These are phyloP conservation scores for Pleurozium schreberi DNA, from an alignment of 225 moss, liverwort and hornwort genomes.

Conservation along the genomic window DNA sequence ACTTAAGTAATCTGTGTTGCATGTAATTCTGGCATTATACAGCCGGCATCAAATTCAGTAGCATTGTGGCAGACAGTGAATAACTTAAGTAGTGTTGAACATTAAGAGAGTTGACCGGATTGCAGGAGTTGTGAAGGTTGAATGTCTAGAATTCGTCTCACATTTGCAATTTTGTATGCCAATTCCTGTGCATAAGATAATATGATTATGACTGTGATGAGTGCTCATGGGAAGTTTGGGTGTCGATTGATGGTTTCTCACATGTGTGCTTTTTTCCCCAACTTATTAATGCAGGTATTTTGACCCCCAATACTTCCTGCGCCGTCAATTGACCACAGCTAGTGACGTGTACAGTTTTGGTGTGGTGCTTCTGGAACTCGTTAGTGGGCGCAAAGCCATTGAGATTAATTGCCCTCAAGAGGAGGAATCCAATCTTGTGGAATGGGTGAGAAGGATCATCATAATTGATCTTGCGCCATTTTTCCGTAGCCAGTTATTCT, in stretches of 20 bases:
- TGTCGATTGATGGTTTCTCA: background rate
- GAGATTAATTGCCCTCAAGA: background rate
- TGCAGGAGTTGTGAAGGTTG: background rate
- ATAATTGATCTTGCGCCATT: background rate
- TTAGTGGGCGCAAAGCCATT: constrained; percentile 25
- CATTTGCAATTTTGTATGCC: background rate
- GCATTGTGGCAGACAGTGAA: background rate
- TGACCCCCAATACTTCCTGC: constrained; percentile 24
- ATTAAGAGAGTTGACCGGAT: background rate
- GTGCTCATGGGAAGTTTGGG: background rate
- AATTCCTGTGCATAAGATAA: background rate
- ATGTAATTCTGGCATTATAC: background rate
- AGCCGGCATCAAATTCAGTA: background rate
- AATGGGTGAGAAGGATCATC: constrained; percentile 18
- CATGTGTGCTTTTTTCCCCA: background rate
- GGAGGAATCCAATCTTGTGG: constrained; percentile 27
- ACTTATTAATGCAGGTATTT: constrained; percentile 6
- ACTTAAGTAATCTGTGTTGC: background rate
- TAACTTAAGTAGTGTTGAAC: too few species aligned
- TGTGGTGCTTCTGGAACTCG: constrained; percentile 19
- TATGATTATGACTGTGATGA: background rate
- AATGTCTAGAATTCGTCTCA: background rate
- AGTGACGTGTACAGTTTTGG: constrained; percentile 36
- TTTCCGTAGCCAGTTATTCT: background rate
- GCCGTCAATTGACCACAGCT: constrained; percentile 28